Base-by-base conservation (phyloP, 768 basidiomycete species). In the Mycena galopus region DNA sequence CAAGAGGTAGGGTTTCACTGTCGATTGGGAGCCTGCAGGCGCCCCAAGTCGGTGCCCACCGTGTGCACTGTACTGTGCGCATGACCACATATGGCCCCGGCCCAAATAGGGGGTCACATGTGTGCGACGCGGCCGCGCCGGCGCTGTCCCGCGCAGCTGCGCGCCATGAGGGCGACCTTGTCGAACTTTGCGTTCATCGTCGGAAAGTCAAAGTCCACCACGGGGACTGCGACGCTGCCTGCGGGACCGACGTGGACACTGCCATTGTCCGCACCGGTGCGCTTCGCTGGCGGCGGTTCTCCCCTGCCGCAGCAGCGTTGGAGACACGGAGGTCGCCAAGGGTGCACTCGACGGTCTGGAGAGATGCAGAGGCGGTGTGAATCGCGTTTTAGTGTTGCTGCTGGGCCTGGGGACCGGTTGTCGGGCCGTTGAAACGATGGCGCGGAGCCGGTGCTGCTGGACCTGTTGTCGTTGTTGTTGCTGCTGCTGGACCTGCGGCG, bases 131-230 rank as follows among this genome's bases (percentile, higher is more conserved):
- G n/a, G n/a, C n/a, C n/a, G n/a, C 56, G 42, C 44, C 29, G 16
- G 19, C 23, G 63, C 32, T 64, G 50, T 32, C 16, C 10, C n/a
- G 39, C 14, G 14, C 63, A 17, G 53, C 39, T 77, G 21, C 77
- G n/a, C 79, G 82, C 84, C 47, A 80, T 83, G 44, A 90, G 68
- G 17, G 91, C 88, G 12, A 88, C 83, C 80, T 96, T 95, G 83
- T 95, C 93, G 75, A 96, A 96, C 63, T 90, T 90, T 4, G 92
- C 92, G 75, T 96, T 96, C 65, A 89, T 88, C 66, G 86, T 87
- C 79, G 88, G 84, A 79, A 96, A 96, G 83, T 96, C 95, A 78
- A 96, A 96, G 79, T 96, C 95, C 0, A 90, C 91, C 1, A 85
- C 79, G 0, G 94, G 95, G 0, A 96, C 66, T 0, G 73, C 44